phyloP scores from a whole-genome alignment of 1,284 basidiomycete species.

The Ceratobasidium sp. region DNA sequence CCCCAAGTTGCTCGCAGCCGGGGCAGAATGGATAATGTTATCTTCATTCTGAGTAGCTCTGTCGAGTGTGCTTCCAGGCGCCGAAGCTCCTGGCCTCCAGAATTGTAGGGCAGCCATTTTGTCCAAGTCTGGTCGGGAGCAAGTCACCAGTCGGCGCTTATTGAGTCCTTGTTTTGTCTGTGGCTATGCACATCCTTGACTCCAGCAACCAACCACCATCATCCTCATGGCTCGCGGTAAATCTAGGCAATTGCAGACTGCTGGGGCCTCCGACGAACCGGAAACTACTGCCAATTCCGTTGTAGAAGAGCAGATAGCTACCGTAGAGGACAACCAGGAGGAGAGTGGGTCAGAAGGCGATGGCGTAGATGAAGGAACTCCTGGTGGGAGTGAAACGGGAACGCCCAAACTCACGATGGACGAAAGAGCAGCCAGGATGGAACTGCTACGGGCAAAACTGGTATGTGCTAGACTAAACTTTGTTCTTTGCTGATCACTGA shows the following conservation, averaged over 20 bases:
- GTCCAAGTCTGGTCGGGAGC: conserved; percentile 6
- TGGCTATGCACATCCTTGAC: conserved; percentile 4
- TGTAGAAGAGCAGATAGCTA: background rate
- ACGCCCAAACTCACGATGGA: conserved; percentile 63
- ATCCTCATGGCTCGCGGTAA: background rate
- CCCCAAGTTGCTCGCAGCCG: conserved; percentile 65
- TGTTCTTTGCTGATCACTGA: conserved; percentile 23
- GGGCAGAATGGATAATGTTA: conserved; percentile 71
- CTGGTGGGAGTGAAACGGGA: background rate
- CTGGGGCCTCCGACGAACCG: background rate
- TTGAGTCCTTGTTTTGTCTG: background rate
- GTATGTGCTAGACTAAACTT: conserved; percentile 58
- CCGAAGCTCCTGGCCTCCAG: conserved; percentile 75
- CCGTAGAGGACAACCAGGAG: background rate
- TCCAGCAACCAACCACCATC: conserved; percentile 5
- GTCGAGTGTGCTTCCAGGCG: conserved; percentile 89
- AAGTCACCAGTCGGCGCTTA: conserved; percentile 4
- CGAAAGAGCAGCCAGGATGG: conserved; percentile 80
- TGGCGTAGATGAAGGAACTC: background rate
- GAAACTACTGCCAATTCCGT: background rate
- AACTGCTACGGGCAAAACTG: conserved; percentile 78
- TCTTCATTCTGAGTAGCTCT: conserved; percentile 80
- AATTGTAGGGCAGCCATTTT: conserved; percentile 50
- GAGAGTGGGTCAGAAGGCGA: background rate
- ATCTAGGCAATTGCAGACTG: background rate